Evolutionary conservation across 169 alveolate species (phyloP).

Genomic region (Babesia ovis): DNA sequence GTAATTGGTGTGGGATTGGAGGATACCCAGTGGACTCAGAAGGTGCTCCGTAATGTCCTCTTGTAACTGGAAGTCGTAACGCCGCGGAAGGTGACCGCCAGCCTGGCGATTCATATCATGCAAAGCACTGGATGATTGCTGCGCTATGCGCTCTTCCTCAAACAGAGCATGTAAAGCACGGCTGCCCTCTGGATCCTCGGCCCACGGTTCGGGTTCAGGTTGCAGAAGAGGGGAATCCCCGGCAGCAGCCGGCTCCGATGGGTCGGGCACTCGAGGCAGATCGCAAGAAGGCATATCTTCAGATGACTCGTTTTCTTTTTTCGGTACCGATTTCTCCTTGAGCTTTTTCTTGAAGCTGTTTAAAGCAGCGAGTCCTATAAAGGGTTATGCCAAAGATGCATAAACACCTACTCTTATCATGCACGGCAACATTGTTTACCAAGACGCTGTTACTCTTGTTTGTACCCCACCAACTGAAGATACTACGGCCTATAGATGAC

Average conservation of each 20-base stretch:
- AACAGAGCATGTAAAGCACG: conserved; percentile 2
- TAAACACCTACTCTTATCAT: conserved; percentile 28
- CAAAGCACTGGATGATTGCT: conserved; percentile 11
- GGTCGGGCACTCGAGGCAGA: not conserved
- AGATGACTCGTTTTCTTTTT: not conserved
- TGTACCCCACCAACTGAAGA: conserved; percentile 58
- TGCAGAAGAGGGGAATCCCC: not conserved
- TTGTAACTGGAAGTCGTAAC: conserved; percentile 79
- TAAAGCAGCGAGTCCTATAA: conserved; percentile 19
- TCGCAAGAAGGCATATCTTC: not conserved
- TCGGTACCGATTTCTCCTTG: not conserved
- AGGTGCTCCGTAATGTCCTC: conserved; percentile 86
- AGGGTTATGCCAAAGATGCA: not conserved
- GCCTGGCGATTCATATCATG: conserved; percentile 40
- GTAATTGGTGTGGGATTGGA: conserved; percentile 82
- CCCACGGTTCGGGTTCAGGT: not conserved
- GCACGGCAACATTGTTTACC: conserved; percentile 48
- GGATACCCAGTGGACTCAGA: conserved; percentile 80
- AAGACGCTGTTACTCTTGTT: conserved; percentile 61
- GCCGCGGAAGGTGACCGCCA: conserved; percentile 25
- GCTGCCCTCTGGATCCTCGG: conserved; percentile 21
- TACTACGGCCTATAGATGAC: conserved; percentile 48
- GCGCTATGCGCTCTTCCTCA: conserved; percentile 22
- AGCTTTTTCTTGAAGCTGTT: conserved; percentile 28
- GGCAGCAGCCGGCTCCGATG: not conserved